Evolutionary conservation across 441 rosid species (phyloP), one percentile per base, ranked within the genome.

Genomic region (Erodium moschatum): DNA sequence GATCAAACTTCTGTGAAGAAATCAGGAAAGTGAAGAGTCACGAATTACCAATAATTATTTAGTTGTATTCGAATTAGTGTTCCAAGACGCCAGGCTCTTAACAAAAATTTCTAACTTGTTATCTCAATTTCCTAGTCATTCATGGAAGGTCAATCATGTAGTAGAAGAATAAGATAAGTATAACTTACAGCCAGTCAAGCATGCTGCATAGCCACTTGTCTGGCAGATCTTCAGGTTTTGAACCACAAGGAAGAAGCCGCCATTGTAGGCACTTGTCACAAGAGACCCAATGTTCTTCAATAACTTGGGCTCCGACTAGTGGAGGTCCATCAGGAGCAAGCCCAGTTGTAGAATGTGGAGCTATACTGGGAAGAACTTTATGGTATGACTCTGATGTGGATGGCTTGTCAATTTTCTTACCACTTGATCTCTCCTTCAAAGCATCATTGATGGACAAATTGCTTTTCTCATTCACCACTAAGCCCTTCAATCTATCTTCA

Each of bases 231-330:
- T 60, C 64, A 12, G 64, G 29, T 18, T 20, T 60, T 60, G 31
- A 2, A 9, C 31, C 64, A 2, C 21, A 20, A 60, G 64, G 64
- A 60, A 60, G 64, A 60, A 60, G 33, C 64, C 64, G 33, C 64
- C 64, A 60, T 15, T 60, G 64, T 33, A 6, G n/a, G 11, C 64
- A 60, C 64, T 9, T 60, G 84, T 91, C 99, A 74, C 99, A 95
- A 64, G 78, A 71, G 72, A 95, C 99, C 99, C 99, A 95, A 38
- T 38, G 42, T 56, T 94, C 97, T 78, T 85, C 33, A 76, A 84
- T 78, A 69, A 89, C 69, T 71, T 82, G 81, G 40, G 81, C 15
- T 46, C 52, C 52, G 1, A 12, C 52, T 46, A 46, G 12, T 46
- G 72, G 68, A 71, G 78, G 83, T 74, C 80, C 81, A 81, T 83